phyloP scores from a whole-genome alignment of 441 rosid species.

The Erodium texanum region DNA sequence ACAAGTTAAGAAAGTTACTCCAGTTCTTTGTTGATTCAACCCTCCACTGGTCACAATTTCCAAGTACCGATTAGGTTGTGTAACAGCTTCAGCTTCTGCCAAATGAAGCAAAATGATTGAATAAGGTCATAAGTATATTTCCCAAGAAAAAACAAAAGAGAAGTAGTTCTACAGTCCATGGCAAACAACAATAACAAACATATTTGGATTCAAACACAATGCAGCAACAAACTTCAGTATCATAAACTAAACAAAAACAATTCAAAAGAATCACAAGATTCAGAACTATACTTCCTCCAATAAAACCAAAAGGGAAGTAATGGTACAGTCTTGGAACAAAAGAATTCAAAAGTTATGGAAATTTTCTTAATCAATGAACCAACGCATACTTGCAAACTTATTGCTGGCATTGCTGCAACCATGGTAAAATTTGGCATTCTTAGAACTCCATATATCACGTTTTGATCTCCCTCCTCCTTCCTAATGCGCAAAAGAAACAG shows the following conservation, averaged over 20 bases:
- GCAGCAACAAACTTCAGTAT: too few species aligned
- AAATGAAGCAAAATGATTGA: conserved; percentile 13
- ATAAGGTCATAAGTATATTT: neutral
- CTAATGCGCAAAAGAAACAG: conserved; percentile 24
- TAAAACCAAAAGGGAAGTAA: neutral
- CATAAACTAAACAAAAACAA: too few species aligned
- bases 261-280: too few species aligned
- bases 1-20: conserved; percentile 31
- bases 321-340: neutral
- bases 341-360: neutral
- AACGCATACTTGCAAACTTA: conserved; percentile 41
- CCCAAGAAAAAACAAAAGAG: neutral
- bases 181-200: neutral
- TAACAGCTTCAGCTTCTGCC: conserved; percentile 36
- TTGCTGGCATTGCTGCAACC: conserved; percentile 70
- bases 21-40: conserved; percentile 65
- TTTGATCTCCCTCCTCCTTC: conserved; percentile 35
- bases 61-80: conserved; percentile 42
- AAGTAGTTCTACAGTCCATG: neutral
- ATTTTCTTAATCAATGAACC: neutral
- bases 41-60: conserved; percentile 69
- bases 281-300: too few species aligned
- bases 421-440: conserved; percentile 43
- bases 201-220: too few species aligned
- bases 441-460: conserved; percentile 59